Base-by-base conservation (phyloP, 108 stramenopile species). In the Skeletonema costatum region DNA sequence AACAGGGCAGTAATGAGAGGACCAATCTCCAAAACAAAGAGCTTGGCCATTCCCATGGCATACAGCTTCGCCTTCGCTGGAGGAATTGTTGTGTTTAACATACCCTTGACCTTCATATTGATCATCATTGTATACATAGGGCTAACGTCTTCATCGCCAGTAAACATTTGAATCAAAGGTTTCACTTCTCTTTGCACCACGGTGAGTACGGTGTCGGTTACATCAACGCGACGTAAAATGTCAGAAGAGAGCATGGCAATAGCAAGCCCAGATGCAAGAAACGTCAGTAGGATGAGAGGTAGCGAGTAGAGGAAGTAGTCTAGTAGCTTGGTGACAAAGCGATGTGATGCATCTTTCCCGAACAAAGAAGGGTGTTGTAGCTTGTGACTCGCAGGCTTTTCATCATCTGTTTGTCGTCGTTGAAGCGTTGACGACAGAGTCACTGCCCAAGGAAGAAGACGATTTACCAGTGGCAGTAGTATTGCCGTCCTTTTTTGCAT, bases 1-100 rank as follows among this genome's bases (percentile, higher is more conserved):
- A 94, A 68, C 35, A 94, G 53, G 3, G 91, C 87, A 41, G 93
- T 91, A 51, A 94, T 79, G 21, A 94, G 77, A 1, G 93, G 93
- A 5, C 93, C 93, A 32, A 94, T 85, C 66, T 94, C 93, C 75
- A 94, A 74, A 4, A 90, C 88, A 71, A 94, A 94, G 21, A 94
- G 65, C 65, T 92, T 92, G 12, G 91, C 84, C 87, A 94, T 80
- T 8, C 93, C 93, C 30, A 92, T 82, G 3, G 93, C 91, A 81
- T 88, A 94, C 50, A 94, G 68, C 3, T 70, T 81, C 5, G 90
- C 90, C 72, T 92, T 92, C 36, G 93, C 93, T 1, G 80, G 85
- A 21, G 93, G 93, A n/a, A 93, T 73, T 3, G 88, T 90, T 5
- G 51, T 33, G 51, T 90, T 83, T 39, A 93, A 32, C 81, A 93